These are phyloP conservation scores for Lasiosphaeria hispida DNA, from an alignment of 495 filamentous ascomycete genomes.

Conservation along the genomic window DNA sequence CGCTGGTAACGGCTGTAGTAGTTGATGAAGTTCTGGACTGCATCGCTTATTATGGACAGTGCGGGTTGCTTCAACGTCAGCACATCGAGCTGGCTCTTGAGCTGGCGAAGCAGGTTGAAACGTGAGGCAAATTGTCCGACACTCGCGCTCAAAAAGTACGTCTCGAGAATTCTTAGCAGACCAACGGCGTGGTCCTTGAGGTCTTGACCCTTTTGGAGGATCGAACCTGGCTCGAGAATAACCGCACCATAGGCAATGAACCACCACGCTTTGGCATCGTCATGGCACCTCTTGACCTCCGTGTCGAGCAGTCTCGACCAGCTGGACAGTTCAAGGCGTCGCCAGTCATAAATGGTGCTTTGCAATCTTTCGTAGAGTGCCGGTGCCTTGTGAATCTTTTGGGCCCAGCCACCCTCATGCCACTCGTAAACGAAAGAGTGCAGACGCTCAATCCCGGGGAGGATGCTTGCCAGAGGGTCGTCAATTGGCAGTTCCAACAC, in stretches of 20 bases:
- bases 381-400: constrained; percentile 67
- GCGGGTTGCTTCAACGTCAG: constrained; percentile 53
- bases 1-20: constrained; percentile 69
- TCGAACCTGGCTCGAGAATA: constrained; percentile 67
- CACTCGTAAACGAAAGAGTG: constrained; percentile 83
- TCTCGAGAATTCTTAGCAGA: constrained; percentile 66
- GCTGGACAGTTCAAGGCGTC: constrained; percentile 82
- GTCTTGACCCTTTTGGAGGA: constrained; percentile 53
- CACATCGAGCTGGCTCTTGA: constrained; percentile 61
- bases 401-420: constrained; percentile 79
- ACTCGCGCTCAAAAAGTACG: constrained; percentile 70
- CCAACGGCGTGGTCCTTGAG: constrained; percentile 61
- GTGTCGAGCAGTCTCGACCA: constrained; percentile 89
- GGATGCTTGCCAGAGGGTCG: constrained; percentile 82
- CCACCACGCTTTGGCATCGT: constrained; percentile 88
- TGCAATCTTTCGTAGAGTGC: constrained; percentile 73
- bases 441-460: constrained; percentile 80
- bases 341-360: constrained; percentile 75
- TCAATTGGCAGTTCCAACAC: constrained; percentile 69
- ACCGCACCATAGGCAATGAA: constrained; percentile 91
- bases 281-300: constrained; percentile 69
- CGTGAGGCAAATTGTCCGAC: constrained; percentile 77
- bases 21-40: constrained; percentile 72
- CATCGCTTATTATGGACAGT: constrained; percentile 53
- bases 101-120: constrained; percentile 67